These are phyloP conservation scores for Wakefieldia striispora DNA, from an alignment of 768 basidiomycete species.

Conservation along the genomic window DNA sequence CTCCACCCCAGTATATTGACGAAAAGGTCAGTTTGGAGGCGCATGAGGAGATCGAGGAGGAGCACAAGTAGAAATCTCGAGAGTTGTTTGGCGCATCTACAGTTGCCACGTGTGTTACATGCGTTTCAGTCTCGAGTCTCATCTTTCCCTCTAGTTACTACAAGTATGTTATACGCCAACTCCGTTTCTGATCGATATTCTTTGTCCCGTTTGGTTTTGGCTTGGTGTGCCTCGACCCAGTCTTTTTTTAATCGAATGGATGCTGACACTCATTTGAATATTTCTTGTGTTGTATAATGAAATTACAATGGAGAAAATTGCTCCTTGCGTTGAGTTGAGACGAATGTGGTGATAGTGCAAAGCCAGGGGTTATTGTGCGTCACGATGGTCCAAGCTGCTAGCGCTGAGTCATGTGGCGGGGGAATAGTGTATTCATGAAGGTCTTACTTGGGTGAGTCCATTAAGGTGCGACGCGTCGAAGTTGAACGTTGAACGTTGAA, in stretches of 20 bases:
- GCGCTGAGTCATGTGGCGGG: too few species aligned
- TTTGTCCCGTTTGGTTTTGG: constrained; percentile 1
- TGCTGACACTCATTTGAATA: constrained; percentile 20
- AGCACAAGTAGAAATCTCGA: constrained; percentile 13
- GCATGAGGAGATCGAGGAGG: constrained; percentile 11
- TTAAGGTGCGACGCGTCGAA: too few species aligned
- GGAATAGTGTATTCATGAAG: too few species aligned
- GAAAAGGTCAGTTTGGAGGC: constrained; percentile 43
- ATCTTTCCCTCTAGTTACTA: constrained; percentile 8
- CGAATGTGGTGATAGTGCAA: too few species aligned
- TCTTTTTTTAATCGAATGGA: constrained; percentile 7
- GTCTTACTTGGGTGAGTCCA: too few species aligned
- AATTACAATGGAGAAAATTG: not conserved
- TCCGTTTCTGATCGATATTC: constrained; percentile 4
- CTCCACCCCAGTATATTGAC: constrained; percentile 60
- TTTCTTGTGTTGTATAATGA: constrained; percentile 8
- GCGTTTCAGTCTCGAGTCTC: not conserved
- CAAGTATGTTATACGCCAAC: constrained; percentile 2
- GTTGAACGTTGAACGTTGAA: too few species aligned
- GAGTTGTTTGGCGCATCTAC: not conserved
- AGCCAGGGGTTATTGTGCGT: too few species aligned
- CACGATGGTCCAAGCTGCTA: too few species aligned
- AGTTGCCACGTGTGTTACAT: not conserved
- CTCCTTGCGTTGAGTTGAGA: too few species aligned
- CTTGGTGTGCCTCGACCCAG: not conserved